Base-by-base conservation (phyloP, 179 eudicot genomes). In the Kewa caespitosa region DNA sequence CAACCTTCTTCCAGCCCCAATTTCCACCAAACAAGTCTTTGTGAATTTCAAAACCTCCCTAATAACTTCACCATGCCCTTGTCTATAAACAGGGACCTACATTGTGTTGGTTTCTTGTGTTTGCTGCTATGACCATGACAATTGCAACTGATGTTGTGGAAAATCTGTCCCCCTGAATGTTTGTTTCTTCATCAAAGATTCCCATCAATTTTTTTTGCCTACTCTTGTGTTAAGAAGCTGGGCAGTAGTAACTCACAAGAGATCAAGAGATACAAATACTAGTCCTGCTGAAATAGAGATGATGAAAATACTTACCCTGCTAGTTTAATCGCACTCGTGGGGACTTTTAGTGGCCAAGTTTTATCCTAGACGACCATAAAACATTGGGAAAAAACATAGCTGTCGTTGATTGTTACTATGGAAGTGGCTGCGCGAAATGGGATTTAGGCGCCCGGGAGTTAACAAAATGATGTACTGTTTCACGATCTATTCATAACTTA, bases 1-100 rank as follows among this genome's bases (percentile, higher is more conserved):
- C 85, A 79, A 82, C 73, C 73, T 79, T 32, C 67, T 59, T 72
- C 41, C 65, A 65, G 13, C 60, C 63, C 73, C 78, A 67, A 75
- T 73, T 61, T 73, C 80, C 74, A 78, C 85, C 89, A 72, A 59
- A 17, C 65, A 82, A 85, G 89, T 81, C 87, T 84, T n/a, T 72
- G 77, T 71, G 77, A 77, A 80, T 78, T 82, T 84, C 83, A 78
- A 81, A 78, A 70, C 78, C 61, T 23, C 18, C 68, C 54, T n/a
- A n/a, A n/a, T n/a, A n/a, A 46, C 68, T 74, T 71, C 57, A 46
- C 46, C 48, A 43, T 68, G 72, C 72, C 63, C 76, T 74, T 69
- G 73, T 77, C 69, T 48, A 39, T n/a, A 36, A 39, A 39, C 14
- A 43, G 34, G 81, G 65, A 80, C 85, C 86, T 81, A 83, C 78